Base-by-base conservation (phyloP, 352 stramenopile genomes). In the Aphanomyces cochlioides region DNA sequence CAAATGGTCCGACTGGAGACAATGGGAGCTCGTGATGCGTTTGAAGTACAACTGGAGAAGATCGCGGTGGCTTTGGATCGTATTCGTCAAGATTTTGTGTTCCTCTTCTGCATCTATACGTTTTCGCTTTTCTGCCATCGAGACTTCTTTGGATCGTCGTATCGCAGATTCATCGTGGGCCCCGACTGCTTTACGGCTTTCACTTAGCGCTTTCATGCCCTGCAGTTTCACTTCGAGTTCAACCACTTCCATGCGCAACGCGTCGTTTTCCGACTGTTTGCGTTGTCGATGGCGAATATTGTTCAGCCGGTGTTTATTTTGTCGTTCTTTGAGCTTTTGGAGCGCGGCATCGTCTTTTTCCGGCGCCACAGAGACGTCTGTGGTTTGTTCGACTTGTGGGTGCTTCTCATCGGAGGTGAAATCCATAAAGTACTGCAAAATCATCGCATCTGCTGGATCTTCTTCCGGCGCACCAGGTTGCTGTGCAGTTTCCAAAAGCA, bases 31-130 rank as follows among this genome's bases (percentile, higher is more conserved):
- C 3, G 53, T 45, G 37, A 70, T 64, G 54, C 64, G 64, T 28
- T 70, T 70, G 19, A 61, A 70, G 54, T 70, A 70, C 64, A 70
- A 39, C 36, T 70, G 64, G 36, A 70, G 59, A 8, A 70, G 40
- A 17, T 63, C 34, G 7, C 64, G 45, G 17, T 70, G 64, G 13
- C 47, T 63, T 13, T 48, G 53, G 36, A 56, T 41, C 3, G 64
- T 43, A 8, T 7, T 17, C 19, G 47, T 19, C 15, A 70, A 15
- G n/a, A 70, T 19, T 19, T 17, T 50, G 13, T 70, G 53, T 43
- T 70, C 64, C 10, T 70, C 72, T 38, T 66, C 71, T n/a, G 34
- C 47, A 8, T 72, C 47, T 8, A 47, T 58, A 38, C 58, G 69
- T 17, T 72, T 72, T 36, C 70, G 73, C 56, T 74, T 74, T 43